Evolutionary conservation across 140 eudicot species (phyloP).

Genomic region (Senecio squalidus): DNA sequence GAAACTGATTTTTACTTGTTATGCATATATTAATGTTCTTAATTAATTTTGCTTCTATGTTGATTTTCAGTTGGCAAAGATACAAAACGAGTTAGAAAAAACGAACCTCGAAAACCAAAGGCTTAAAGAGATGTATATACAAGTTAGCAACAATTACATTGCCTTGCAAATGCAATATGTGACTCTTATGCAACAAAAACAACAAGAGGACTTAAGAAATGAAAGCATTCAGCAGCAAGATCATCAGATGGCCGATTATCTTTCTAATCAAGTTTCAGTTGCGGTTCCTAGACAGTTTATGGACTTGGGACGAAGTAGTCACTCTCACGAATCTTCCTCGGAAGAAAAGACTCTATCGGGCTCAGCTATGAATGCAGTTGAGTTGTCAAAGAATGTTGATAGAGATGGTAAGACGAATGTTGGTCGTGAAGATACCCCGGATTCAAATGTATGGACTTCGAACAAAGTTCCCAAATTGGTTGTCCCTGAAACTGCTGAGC

Average conservation of each 20-base stretch:
- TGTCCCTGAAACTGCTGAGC: conserved; percentile 25
- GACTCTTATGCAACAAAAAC: conserved; percentile 63
- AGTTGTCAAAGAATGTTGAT: conserved; percentile 25
- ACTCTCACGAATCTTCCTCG: conserved; percentile 38
- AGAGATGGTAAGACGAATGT: conserved; percentile 12
- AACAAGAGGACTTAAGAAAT: conserved; percentile 28
- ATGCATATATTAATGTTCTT: neutral
- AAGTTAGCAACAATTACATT: conserved; percentile 57
- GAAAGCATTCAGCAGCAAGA: conserved; percentile 33
- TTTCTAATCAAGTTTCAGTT: conserved; percentile 16
- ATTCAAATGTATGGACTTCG: conserved; percentile 51
- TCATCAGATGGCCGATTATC: conserved; percentile 3
- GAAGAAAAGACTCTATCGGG: conserved; percentile 56
- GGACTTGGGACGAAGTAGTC: conserved; percentile 30
- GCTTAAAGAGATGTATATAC: conserved; percentile 54
- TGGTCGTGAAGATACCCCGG: conserved; percentile 51
- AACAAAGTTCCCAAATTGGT: conserved; percentile 50
- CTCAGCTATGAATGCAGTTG: conserved; percentile 26
- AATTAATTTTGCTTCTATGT: neutral
- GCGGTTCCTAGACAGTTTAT: conserved; percentile 46
- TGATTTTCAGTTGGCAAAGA: conserved; percentile 36
- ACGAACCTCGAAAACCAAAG: conserved; percentile 67
- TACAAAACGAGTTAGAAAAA: conserved; percentile 55
- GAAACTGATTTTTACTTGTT: neutral
- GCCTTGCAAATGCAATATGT: conserved; percentile 49